Evolutionary conservation across 2,329 filamentous ascomycete genomes (phyloP).

Genomic region (Aureobasidium sp.): DNA sequence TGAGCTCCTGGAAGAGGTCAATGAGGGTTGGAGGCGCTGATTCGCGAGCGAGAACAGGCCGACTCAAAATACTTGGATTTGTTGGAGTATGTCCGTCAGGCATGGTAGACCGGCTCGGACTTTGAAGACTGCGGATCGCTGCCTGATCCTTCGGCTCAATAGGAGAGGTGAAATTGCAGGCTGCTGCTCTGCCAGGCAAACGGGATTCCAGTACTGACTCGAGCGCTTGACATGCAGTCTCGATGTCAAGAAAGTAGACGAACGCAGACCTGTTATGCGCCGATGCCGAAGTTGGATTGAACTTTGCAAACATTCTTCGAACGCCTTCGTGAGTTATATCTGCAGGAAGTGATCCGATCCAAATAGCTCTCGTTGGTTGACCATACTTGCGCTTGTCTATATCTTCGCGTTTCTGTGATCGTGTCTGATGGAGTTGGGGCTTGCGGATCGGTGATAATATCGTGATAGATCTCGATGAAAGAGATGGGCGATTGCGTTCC

Average conservation of each 20-base stretch:
- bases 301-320: background rate
- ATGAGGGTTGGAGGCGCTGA: background rate
- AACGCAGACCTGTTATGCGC: background rate
- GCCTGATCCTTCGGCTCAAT: too few relatives aligned
- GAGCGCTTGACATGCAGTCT: background rate
- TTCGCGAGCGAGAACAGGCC: background rate
- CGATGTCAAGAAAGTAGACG: background rate
- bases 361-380: background rate
- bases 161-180: background rate
- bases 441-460: too few relatives aligned
- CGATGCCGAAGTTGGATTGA: background rate
- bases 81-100: too few relatives aligned
- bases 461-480: too few relatives aligned
- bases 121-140: too few relatives aligned
- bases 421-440: background rate
- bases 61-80: too few relatives aligned
- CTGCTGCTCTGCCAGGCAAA: background rate
- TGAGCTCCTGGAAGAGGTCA: background rate
- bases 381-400: background rate
- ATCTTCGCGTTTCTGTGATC: too few relatives aligned
- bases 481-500: too few relatives aligned
- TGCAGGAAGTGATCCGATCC: conserved; percentile 6
- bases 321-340: background rate
- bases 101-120: too few relatives aligned
- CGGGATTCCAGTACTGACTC: background rate